Conservation (phyloP, 2,329 filamentous ascomycete species). For the Fusarium nygamai region DNA sequence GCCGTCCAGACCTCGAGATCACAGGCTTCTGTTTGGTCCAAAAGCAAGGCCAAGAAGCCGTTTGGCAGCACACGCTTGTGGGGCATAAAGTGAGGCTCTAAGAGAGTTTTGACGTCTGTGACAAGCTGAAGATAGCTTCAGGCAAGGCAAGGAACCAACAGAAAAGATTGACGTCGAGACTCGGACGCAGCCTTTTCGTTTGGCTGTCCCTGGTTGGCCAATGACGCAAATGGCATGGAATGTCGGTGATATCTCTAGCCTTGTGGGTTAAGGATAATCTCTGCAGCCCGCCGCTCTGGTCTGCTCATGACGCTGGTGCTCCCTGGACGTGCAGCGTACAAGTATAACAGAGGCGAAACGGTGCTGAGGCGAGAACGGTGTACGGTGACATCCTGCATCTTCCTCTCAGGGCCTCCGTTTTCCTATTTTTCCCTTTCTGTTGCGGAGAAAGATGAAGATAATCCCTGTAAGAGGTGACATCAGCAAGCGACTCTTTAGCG, state of each 20-base stretch:
- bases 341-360: conserved; percentile 15
- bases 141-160: not conserved
- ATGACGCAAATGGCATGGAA: conserved; percentile 34
- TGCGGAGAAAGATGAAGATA: not conserved
- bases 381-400: conserved; percentile 13
- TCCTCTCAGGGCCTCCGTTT: conserved; percentile 12
- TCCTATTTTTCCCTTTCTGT: not conserved
- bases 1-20: conserved; percentile 14
- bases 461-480: conserved; percentile 34
- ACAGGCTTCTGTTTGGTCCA: conserved; percentile 28
- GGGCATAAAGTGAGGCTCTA: conserved; percentile 26
- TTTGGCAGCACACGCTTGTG: conserved; percentile 2
- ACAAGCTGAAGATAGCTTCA: not conserved
- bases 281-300: conserved; percentile 3
- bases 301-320: conserved; percentile 20
- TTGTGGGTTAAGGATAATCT: conserved; percentile 17
- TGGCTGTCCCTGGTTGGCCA: conserved; percentile 4
- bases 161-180: not conserved
- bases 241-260: conserved; percentile 23
- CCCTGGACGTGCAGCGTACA: conserved; percentile 12
- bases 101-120: conserved; percentile 1
- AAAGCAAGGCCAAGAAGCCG: conserved; percentile 6
- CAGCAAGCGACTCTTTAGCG: conserved; percentile 26
- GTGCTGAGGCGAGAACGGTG: conserved; percentile 33
- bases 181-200: not conserved